Base-by-base conservation (phyloP, 345 rosid genomes). In the Bruguiera parviflora region DNA sequence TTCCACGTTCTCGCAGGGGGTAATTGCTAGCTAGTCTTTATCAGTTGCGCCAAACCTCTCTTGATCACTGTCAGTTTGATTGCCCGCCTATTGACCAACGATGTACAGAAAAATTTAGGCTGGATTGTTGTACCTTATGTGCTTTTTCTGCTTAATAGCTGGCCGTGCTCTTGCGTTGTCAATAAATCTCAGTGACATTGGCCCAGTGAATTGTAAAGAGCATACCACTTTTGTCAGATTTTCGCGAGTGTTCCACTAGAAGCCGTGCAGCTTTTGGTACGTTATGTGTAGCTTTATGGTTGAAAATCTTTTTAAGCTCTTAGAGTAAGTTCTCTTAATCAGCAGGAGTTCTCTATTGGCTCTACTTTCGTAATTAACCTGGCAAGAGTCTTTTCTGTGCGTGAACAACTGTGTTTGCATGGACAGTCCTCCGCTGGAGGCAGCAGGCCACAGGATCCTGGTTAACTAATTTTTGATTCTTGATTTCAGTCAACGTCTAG, bases 1-100 rank as follows among this genome's bases (percentile, higher is more conserved):
- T 95, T 79, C 85, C 96, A 71, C 80, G 69, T 47, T 96, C 96
- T 8, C 75, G 92, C 99, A 4, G 99, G 99, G 95, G 88, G 97
- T 89, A 83, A 76, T 60, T 74, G 66, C 22, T 35, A 11, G 15
- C 46, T 13, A 31, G 11, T 58, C 28, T 3, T 64, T 61, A 18
- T 22, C 28, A 0, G 28, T 57, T 35, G 2, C 21, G 51, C 49
- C 18, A 43, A 43, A 43, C 18, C 53, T 22, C 21, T 31, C 66
- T 57, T 5, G 22, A 29, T 57, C 43, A 32, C 39, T 22, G 31
- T 37, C 47, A 46, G 43, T 58, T 24, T 66, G 51, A 22, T 7
- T 33, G 10, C 32, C 21, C 39, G 7, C 20, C 20, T 27, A 21
- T 21, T 16, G 18, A 64, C 33, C 8, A 29, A 64, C 51, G 21